These are phyloP conservation scores for Cyberlindnera euphorbiiphila DNA, from an alignment of 805 yeast species.

Conservation along the genomic window DNA sequence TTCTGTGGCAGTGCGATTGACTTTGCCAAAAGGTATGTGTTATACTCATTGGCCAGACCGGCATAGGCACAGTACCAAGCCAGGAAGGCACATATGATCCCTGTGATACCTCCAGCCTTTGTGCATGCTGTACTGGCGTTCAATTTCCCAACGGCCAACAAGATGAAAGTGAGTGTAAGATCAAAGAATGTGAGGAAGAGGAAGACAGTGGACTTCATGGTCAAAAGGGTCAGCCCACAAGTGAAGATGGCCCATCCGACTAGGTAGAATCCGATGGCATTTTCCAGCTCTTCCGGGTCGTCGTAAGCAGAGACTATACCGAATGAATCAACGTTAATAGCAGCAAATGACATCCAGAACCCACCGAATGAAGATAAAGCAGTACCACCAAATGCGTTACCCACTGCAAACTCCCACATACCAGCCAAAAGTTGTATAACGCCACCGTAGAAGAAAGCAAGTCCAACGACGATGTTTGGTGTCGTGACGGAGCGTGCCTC, in stretches of 20 bases:
- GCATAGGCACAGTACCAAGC: slow-evolving; percentile 74
- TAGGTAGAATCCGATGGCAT: slow-evolving; percentile 49
- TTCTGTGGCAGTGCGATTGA: slow-evolving; percentile 33
- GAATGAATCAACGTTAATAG: slow-evolving; percentile 49
- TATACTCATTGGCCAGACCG: slow-evolving; percentile 61
- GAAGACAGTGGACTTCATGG: slow-evolving; percentile 47
- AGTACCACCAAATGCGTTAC: slow-evolving; percentile 64
- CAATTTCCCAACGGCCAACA: slow-evolving; percentile 44
- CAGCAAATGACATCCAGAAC: slow-evolving; percentile 64
- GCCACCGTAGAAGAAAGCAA: slow-evolving; percentile 64
- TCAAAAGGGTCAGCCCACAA: slow-evolving; percentile 40
- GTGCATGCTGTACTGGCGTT: slow-evolving; percentile 34
- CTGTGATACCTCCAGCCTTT: slow-evolving; percentile 62
- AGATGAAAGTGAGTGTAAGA: slow-evolving; percentile 44
- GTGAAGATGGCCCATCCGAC: slow-evolving; percentile 56
- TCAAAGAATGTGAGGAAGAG: slow-evolving; percentile 44
- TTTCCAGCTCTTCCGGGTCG: slow-evolving; percentile 34
- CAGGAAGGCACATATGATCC: slow-evolving; percentile 54
- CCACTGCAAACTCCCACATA: slow-evolving; percentile 63
- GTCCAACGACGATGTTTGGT: slow-evolving; percentile 55
- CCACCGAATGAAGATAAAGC: slow-evolving; percentile 42
- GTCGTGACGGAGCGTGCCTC: slow-evolving; percentile 54
- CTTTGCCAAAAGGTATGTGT: slow-evolving; percentile 47
- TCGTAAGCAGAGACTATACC: slow-evolving; percentile 44
- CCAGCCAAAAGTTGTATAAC: slow-evolving; percentile 57